Conservation (phyloP, 2,329 filamentous ascomycete genomes). For the Cladosporium sp. region DNA sequence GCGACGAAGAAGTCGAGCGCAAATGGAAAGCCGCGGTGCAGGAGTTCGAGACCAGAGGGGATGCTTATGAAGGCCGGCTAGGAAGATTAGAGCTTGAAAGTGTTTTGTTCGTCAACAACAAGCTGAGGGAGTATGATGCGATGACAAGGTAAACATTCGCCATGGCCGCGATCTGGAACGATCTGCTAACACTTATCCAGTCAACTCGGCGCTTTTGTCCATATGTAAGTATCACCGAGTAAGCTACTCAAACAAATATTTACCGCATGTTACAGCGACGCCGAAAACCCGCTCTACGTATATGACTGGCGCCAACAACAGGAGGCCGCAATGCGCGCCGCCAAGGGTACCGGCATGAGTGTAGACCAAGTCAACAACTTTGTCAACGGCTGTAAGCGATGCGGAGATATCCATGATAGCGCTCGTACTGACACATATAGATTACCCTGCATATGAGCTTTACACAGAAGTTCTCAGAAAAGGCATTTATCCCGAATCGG, state of each 20-base stretch:
- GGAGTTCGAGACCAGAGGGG: constrained; percentile 50
- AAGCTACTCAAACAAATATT: not conserved
- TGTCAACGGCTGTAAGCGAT: constrained; percentile 61
- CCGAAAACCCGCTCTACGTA: constrained; percentile 70
- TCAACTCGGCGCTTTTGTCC: constrained; percentile 63
- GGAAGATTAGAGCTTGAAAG: constrained; percentile 57
- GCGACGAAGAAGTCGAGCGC: constrained; percentile 54
- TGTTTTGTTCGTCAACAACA: constrained; percentile 60
- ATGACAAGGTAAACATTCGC: constrained; percentile 50
- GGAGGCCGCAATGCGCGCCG: constrained; percentile 67
- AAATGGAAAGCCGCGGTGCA: constrained; percentile 54
- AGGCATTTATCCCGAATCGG: constrained; percentile 49
- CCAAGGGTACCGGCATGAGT: constrained; percentile 75
- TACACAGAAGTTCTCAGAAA: constrained; percentile 51
- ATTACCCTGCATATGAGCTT: constrained; percentile 58
- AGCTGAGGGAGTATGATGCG: constrained; percentile 58
- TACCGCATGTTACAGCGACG: constrained; percentile 52
- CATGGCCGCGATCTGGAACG: not conserved
- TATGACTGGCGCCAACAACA: constrained; percentile 84
- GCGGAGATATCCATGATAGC: not conserved
- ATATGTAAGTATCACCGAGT: constrained; percentile 52
- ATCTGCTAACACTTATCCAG: constrained; percentile 34
- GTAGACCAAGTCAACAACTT: constrained; percentile 76
- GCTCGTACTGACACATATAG: constrained; percentile 21
- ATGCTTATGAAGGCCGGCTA: constrained; percentile 50